These are phyloP conservation scores for Globisporangium yorkense DNA, from an alignment of 352 stramenopile genomes.

Conservation along the genomic window DNA sequence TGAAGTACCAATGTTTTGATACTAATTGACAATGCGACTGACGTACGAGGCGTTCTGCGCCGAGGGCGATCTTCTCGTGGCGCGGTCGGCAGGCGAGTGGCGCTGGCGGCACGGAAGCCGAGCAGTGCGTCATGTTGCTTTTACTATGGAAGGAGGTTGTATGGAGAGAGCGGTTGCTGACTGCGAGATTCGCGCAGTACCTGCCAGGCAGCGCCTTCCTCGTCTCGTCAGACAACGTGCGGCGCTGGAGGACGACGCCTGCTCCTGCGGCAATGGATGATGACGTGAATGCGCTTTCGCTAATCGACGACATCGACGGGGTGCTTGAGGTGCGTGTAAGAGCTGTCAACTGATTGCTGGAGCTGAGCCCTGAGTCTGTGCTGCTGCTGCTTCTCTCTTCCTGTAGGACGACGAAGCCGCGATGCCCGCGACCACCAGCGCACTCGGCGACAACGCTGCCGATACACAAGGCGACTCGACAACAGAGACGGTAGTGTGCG, in stretches of 20 bases:
- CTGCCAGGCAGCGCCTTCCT: conserved; percentile 62
- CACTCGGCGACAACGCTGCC: not conserved
- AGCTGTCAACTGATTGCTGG: not conserved
- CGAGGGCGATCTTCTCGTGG: conserved; percentile 39
- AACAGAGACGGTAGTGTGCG: conserved; percentile 33
- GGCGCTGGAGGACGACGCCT: not conserved
- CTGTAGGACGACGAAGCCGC: conserved; percentile 7
- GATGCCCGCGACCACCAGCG: not conserved
- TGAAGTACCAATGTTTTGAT: conserved; percentile 3
- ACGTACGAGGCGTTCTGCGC: conserved; percentile 43
- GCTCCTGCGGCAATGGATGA: not conserved
- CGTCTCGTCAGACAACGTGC: conserved; percentile 43
- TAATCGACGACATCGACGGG: conserved; percentile 4
- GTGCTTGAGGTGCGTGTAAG: conserved; percentile 10
- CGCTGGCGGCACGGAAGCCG: conserved; percentile 51
- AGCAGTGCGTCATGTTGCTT: conserved; percentile 20
- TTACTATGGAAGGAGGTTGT: not conserved
- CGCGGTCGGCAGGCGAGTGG: conserved; percentile 27
- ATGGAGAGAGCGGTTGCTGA: not conserved
- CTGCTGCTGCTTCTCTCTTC: not conserved
- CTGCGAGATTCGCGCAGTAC: conserved; percentile 23
- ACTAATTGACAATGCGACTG: conserved; percentile 14
- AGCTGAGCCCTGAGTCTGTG: not conserved
- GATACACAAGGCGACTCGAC: not conserved
- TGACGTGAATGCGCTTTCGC: conserved; percentile 8